These are phyloP conservation scores for Sicyos edulis DNA, from an alignment of 306 rosid genomes.

Conservation along the genomic window DNA sequence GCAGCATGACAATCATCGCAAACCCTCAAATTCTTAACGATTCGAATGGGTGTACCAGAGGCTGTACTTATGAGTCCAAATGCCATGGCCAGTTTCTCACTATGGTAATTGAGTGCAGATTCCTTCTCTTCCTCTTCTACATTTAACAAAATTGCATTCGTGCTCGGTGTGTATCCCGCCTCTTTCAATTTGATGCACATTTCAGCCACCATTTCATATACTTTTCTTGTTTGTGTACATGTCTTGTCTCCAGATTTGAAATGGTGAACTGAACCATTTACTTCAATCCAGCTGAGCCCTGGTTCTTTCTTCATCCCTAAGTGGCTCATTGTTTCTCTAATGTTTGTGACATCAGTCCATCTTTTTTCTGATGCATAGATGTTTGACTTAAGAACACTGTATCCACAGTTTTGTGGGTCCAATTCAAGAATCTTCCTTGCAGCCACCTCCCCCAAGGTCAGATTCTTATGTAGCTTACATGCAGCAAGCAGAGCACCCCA, in stretches of 20 bases:
- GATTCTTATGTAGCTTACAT: slow-evolving; percentile 44
- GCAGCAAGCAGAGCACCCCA: slow-evolving; percentile 64
- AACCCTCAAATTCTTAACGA: slow-evolving; percentile 59
- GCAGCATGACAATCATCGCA: too few species aligned
- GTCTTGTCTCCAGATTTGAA: slow-evolving; percentile 50
- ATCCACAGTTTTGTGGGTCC: slow-evolving; percentile 47
- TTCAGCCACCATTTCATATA: too few species aligned
- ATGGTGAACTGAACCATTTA: slow-evolving; percentile 48
- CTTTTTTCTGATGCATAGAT: slow-evolving; percentile 49
- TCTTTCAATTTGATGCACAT: too few species aligned
- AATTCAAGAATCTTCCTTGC: slow-evolving; percentile 46
- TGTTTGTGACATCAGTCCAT: slow-evolving; percentile 48
- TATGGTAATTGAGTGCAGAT: slow-evolving; percentile 43
- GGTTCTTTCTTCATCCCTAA: slow-evolving; percentile 49
- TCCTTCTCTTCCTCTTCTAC: slow-evolving; percentile 62
- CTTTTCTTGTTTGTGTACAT: slow-evolving; percentile 36
- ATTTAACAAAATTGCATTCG: too few species aligned
- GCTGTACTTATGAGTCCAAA: slow-evolving; percentile 53
- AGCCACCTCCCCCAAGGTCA: slow-evolving; percentile 47
- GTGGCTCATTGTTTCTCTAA: slow-evolving; percentile 43
- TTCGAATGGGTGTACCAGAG: slow-evolving; percentile 44
- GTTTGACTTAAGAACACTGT: slow-evolving; percentile 55
- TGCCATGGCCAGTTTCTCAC: slow-evolving; percentile 70
- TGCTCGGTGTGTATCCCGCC: too few species aligned
- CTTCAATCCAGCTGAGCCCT: slow-evolving; percentile 55